Evolutionary conservation across 1,284 basidiomycete species (phyloP).

Genomic region (Sanghuangporus sanghuang): DNA sequence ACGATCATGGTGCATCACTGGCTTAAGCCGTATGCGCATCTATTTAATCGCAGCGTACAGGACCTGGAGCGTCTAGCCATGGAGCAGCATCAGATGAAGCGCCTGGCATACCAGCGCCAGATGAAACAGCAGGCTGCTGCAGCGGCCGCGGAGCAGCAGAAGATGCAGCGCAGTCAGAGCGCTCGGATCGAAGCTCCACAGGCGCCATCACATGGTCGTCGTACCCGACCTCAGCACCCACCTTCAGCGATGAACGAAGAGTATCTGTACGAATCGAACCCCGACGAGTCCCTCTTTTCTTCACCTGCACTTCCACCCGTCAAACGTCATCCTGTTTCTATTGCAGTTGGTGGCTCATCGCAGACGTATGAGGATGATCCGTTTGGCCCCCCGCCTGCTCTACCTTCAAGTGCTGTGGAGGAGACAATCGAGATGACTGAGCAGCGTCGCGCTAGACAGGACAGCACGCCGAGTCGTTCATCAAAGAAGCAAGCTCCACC

Average conservation of each 20-base stretch:
- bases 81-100: slow-evolving; percentile 81
- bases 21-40: slow-evolving; percentile 62
- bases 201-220: slow-evolving; percentile 22
- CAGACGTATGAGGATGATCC: slow-evolving; percentile 45
- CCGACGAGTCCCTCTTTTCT: slow-evolving; percentile 39
- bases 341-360: slow-evolving; percentile 38
- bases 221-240: slow-evolving; percentile 22
- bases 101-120: slow-evolving; percentile 73
- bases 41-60: slow-evolving; percentile 69
- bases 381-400: slow-evolving; percentile 35
- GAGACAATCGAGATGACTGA: slow-evolving; percentile 5
- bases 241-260: slow-evolving; percentile 39
- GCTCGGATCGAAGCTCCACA: slow-evolving; percentile 38
- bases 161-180: slow-evolving; percentile 41
- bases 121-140: slow-evolving; percentile 47
- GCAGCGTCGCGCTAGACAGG: slow-evolving; percentile 1
- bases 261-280: slow-evolving; percentile 48
- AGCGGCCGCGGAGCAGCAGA: slow-evolving; percentile 29
- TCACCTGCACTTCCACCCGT: slow-evolving; percentile 28
- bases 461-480: slow-evolving; percentile 15
- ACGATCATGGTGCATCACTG: slow-evolving; percentile 82
- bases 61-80: slow-evolving; percentile 79
- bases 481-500: slow-evolving; percentile 26
- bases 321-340: slow-evolving; percentile 35
- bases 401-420: slow-evolving; percentile 12